Base-by-base conservation (phyloP, 176 grass and related monocot genomes). In the Carex myosuroides region DNA sequence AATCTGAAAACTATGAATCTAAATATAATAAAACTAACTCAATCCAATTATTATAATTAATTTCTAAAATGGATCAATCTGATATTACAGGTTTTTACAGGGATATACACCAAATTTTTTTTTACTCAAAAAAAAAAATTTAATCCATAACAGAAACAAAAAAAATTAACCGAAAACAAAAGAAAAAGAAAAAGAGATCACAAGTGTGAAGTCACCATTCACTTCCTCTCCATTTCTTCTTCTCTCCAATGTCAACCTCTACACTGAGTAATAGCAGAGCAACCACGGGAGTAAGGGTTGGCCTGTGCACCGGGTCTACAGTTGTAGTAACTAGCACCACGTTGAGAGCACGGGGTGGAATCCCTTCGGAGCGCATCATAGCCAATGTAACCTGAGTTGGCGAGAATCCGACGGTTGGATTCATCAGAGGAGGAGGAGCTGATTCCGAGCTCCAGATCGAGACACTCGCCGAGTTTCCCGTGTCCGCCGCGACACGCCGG, bases 251-350 rank as follows among this genome's bases (percentile, higher is more conserved):
- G 6, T 80, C 44, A 86, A 59, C 85, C 48, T 12, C 74, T 64
- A 35, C 85, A 86, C 44, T 41, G 35, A 12, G 85, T 80, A 70
- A 86, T 86, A 5, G 75, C 74, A 4, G 85, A 69, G 74, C 85
- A 86, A 12, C 85, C 60, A 5, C 85, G 72, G 8, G 85, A 69
- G 73, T 86, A 86, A 1, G 85, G 85, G 17, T 86, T 86, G 3
- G 85, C 75, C 73, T 85, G 84, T 26, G 85, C 73, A 39, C 85
- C 85, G 60, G 85, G 76, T 64, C 75, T 52, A 39, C 85, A 86
- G 50, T 86, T 86, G 85, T 86, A 86, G 74, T 86, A 86, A 2
- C 75, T 81, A 35, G 72, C 74, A 35, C 85, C 85, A n/a, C 85
- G 60, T 6, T 69, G 75, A 2, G 85, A 86, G 76, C 85, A 86